phyloP scores from a whole-genome alignment of 768 basidiomycete genomes.

The Leccinum broughii region DNA sequence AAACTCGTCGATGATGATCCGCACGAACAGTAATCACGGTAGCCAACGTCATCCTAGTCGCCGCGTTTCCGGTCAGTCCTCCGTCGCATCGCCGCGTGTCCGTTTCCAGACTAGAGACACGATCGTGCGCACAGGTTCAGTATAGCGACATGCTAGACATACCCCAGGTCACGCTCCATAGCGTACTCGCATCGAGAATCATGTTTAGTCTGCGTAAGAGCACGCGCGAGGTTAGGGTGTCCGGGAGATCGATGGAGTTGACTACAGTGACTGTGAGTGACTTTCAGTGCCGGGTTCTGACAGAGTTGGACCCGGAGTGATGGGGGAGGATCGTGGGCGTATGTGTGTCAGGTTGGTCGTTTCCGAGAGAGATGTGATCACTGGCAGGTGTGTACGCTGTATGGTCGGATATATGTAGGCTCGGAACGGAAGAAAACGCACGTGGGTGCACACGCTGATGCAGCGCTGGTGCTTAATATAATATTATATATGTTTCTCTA shows the following conservation, averaged over 20 bases:
- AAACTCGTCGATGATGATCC: background rate
- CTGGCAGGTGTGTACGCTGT: too few species aligned
- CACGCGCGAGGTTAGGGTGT: background rate
- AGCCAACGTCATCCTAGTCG: background rate
- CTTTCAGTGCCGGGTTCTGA: background rate
- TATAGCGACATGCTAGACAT: background rate
- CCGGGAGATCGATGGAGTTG: background rate
- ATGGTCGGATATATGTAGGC: too few species aligned
- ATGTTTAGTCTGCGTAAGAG: background rate
- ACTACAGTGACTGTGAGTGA: background rate
- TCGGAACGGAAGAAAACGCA: too few species aligned
- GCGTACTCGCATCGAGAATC: background rate
- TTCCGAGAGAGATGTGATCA: too few species aligned
- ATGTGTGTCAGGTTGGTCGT: background rate
- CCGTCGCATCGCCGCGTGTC: too few species aligned
- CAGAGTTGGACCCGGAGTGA: background rate
- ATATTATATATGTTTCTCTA: too few species aligned
- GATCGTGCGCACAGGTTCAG: background rate
- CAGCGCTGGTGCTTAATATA: too few species aligned
- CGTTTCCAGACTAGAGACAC: too few species aligned
- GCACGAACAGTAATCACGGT: background rate
- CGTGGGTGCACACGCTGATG: too few species aligned
- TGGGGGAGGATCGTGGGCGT: background rate
- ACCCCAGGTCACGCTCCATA: background rate
- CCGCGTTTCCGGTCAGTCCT: background rate